phyloP scores from a whole-genome alignment of 1,284 basidiomycete genomes.

The Rhodofomes roseus region DNA sequence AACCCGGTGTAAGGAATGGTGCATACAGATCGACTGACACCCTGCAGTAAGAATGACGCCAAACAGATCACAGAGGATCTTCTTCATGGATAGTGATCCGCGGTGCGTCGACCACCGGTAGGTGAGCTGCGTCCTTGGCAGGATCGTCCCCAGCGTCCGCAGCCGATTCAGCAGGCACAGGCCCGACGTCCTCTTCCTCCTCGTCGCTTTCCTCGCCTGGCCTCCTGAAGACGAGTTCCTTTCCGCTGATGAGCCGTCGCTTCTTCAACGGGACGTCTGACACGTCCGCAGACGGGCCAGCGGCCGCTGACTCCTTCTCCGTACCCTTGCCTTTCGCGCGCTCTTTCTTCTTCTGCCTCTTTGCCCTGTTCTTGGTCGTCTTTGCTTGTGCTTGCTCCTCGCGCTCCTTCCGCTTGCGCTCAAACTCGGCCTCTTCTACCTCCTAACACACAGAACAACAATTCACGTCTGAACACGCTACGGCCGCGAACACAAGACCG shows the following conservation, averaged over 20 bases:
- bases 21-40: no score
- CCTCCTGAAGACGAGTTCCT: conserved; percentile 52
- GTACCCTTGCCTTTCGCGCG: conserved; percentile 39
- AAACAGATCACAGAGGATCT: conserved; percentile 24
- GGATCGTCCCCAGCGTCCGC: conserved; percentile 11
- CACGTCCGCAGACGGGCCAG: conserved; percentile 15
- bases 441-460: conserved; percentile 43
- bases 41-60: background rate
- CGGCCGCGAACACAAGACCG: background rate
- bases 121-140: conserved; percentile 8
- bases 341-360: conserved; percentile 87
- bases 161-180: conserved; percentile 13
- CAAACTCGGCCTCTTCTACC: conserved; percentile 60
- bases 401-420: conserved; percentile 57
- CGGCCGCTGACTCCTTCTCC: conserved; percentile 24
- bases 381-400: conserved; percentile 75
- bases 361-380: conserved; percentile 90
- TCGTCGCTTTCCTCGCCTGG: conserved; percentile 51
- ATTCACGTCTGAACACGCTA: background rate
- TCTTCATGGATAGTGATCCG: conserved; percentile 53
- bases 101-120: conserved; percentile 33
- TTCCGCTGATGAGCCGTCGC: conserved; percentile 51
- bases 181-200: conserved; percentile 31
- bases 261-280: conserved; percentile 42
- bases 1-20: no score